phyloP scores from a whole-genome alignment of 306 rosid species.

The Cyamopsis tetragonoloba region DNA sequence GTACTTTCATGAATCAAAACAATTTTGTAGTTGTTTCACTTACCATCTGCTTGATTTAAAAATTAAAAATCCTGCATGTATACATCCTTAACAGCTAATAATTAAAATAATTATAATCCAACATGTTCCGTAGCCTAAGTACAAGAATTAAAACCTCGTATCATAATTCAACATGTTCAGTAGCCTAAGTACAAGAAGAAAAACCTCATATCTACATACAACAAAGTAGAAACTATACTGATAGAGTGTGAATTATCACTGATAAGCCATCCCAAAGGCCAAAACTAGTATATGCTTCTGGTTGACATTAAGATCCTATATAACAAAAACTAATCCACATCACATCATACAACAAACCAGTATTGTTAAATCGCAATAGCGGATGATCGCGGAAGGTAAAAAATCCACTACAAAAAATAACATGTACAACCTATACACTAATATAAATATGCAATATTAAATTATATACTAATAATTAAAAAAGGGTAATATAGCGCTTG shows the following conservation, averaged over 20 bases:
- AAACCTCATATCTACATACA: too few species aligned
- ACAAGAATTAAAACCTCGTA: background rate
- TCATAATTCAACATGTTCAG: too few species aligned
- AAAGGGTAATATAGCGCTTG: too few species aligned
- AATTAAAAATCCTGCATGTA: background rate
- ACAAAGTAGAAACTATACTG: too few species aligned
- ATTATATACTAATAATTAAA: too few species aligned
- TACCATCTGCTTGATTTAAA: background rate
- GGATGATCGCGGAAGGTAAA: too few species aligned
- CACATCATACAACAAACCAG: slow-evolving; percentile 7
- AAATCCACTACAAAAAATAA: too few species aligned
- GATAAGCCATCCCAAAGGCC: background rate
- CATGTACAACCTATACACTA: too few species aligned
- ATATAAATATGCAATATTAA: too few species aligned
- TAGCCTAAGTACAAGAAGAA: too few species aligned
- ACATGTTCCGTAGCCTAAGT: background rate
- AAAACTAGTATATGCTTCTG: background rate
- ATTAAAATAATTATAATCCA: background rate
- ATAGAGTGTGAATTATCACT: too few species aligned
- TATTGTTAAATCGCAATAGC: too few species aligned
- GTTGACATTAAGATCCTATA: background rate
- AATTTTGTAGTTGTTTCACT: background rate
- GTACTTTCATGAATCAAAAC: background rate
- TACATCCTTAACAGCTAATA: background rate
- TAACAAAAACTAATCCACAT: background rate